Percentiles rank a stretch among this genome's conserved stretches.
These are phyloP conservation scores for Podochytrium sp. DNA, from an alignment of 192 early-diverging fungal genomes.

Conservation along the genomic window DNA sequence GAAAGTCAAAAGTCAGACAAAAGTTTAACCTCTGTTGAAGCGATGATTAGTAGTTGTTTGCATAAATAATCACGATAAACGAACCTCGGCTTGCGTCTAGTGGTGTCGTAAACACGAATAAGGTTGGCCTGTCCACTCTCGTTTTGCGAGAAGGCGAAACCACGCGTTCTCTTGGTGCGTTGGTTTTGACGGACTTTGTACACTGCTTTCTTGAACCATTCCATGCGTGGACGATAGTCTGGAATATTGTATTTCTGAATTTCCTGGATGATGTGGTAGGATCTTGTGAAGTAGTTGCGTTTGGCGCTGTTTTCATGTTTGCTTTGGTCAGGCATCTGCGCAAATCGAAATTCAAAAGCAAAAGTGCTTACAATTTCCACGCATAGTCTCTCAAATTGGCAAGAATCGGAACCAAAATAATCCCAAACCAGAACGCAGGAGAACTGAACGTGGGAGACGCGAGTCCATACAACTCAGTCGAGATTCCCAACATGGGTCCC, in stretches of 20 bases:
- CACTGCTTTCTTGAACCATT: conserved; percentile 98
- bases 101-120: conserved; percentile 83
- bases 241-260: conserved; percentile 99
- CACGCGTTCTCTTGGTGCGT: conserved; percentile 88
- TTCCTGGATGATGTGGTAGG: conserved; percentile 98
- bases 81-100: conserved; percentile 63
- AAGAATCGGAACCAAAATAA: conserved; percentile 83
- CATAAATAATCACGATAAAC: not conserved
- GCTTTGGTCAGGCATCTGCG: not conserved
- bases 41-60: not conserved
- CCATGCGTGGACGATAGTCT: conserved; percentile 96
- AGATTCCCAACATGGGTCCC: conserved; percentile 62
- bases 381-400: conserved; percentile 87
- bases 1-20: not conserved
- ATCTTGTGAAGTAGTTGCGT: conserved; percentile 77
- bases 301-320: conserved; percentile 59
- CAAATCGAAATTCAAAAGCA: conserved; percentile 16
- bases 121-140: conserved; percentile 92
- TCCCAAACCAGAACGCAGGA: conserved; percentile 81
- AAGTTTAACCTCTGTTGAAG: not conserved
- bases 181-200: conserved; percentile 91
- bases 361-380: conserved; percentile 89
- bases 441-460: conserved; percentile 39
- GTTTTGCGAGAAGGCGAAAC: conserved; percentile 98
- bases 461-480: conserved; percentile 54